phyloP scores from a whole-genome alignment of 495 filamentous ascomycete genomes.

The Cenococcum geophilum region DNA sequence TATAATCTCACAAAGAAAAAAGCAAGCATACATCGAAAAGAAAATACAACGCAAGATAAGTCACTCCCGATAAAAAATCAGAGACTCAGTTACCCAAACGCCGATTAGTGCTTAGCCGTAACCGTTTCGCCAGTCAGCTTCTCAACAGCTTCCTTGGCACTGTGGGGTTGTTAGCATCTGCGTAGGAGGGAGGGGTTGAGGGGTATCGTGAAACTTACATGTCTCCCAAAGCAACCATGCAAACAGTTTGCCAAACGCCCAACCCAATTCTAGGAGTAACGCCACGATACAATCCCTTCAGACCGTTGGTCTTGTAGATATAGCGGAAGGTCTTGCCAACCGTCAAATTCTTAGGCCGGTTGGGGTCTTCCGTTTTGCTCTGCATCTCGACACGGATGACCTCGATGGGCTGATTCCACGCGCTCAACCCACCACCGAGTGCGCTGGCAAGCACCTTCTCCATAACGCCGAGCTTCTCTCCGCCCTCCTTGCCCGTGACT shows the following conservation, averaged over 20 bases:
- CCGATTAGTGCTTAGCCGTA: slow-evolving; percentile 88
- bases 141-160: slow-evolving; percentile 95
- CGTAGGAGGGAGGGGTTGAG: slow-evolving; percentile 31
- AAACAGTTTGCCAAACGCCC: slow-evolving; percentile 98
- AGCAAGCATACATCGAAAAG: background rate
- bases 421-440: slow-evolving; percentile 85
- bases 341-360: slow-evolving; percentile 96
- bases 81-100: background rate
- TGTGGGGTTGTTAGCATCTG: slow-evolving; percentile 47
- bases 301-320: slow-evolving; percentile 81
- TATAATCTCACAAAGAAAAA: background rate
- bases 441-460: slow-evolving; percentile 90
- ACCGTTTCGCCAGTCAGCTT: slow-evolving; percentile 91
- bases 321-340: slow-evolving; percentile 89
- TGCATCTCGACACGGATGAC: slow-evolving; percentile 99
- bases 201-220: slow-evolving; percentile 59
- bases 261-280: slow-evolving; percentile 90
- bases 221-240: slow-evolving; percentile 99
- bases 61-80: background rate
- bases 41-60: background rate
- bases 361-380: slow-evolving; percentile 94
- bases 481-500: slow-evolving; percentile 70
- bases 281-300: slow-evolving; percentile 93
- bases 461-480: slow-evolving; percentile 62
- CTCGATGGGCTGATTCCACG: slow-evolving; percentile 99